Evolutionary conservation across 139 green algal species (phyloP).

Genomic region (Pseudopediastrum boryanum): DNA sequence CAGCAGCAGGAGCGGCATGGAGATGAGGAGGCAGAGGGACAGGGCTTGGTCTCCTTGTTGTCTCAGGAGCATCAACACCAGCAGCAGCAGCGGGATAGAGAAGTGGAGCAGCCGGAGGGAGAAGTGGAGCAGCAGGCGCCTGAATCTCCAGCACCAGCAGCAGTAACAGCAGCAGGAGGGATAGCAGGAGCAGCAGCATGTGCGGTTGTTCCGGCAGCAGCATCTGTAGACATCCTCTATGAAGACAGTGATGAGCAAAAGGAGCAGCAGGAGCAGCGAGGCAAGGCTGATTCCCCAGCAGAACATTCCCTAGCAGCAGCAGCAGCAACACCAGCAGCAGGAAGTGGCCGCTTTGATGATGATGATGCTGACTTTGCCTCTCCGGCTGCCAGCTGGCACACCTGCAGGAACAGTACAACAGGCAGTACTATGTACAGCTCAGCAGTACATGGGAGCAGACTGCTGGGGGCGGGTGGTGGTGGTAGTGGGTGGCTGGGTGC

Average conservation of each 20-base stretch:
- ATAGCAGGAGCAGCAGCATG: neutral
- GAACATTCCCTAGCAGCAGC: too few relatives aligned
- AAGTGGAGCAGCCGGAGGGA: neutral
- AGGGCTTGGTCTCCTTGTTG: neutral
- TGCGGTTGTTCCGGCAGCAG: too few relatives aligned
- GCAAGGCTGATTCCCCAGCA: too few relatives aligned
- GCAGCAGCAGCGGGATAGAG: neutral
- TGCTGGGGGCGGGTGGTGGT: neutral
- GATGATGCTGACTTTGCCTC: slow-evolving; percentile 11
- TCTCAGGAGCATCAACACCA: neutral
- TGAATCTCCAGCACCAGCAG: neutral
- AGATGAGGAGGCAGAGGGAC: too few relatives aligned
- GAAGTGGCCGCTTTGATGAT: neutral
- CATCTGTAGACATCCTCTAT: neutral
- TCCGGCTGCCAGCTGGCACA: slow-evolving; percentile 20
- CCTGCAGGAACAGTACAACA: slow-evolving; percentile 22
- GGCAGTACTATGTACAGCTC: neutral
- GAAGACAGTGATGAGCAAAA: neutral
- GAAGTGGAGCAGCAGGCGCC: too few relatives aligned
- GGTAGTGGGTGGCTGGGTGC: neutral
- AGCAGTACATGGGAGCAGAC: neutral
- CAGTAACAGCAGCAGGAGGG: neutral
- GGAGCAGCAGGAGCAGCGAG: slow-evolving; percentile 1
- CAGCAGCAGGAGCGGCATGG: neutral
- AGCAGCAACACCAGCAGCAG: neutral